Base-by-base conservation (phyloP, 2,329 filamentous ascomycete genomes). In the Alternaria ventricosa region DNA sequence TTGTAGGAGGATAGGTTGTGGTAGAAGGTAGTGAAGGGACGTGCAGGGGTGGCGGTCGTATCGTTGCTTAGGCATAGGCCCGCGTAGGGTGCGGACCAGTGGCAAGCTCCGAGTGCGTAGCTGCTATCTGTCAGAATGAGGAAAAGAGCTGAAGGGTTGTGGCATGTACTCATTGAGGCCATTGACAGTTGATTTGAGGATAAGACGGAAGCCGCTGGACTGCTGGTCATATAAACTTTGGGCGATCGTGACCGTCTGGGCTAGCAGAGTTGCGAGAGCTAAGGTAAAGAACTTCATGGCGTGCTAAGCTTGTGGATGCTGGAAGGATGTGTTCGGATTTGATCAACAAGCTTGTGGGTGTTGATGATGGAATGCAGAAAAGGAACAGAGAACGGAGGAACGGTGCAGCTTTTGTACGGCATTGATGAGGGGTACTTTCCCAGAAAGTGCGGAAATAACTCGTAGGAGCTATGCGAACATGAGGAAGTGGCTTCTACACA, bases 71-170 rank as follows among this genome's bases (percentile, higher is more conserved):
- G 53, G 45, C 74, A 75, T 36, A 84, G 78, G 13, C 76, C 80
- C 71, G 84, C 82, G 57, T 82, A 82, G 4, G 79, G 82, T 41
- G 82, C 83, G 36, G 83, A 82, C 72, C 82, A 78, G 61, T 84
- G 82, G 73, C 83, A 76, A 25, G 71, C 69, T 36, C 69, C 70
- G 2, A 75, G 64, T 28, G 65, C 70, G 60, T 55, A 65, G 13
- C 69, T 67, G 13, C 5, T 12, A 5, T 25, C 3, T 13, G 20
- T 66, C 10, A 61, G 45, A 23, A 18, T 18, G 11, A 23, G 54
- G 6, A 30, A 41, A 11, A 23, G n/a, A 20, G 49, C 2, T 36
- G 33, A n/a, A n/a, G 10, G 11, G 20, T 9, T 6, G 28, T 12
- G 22, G 43, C 41, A 41, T 45, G 36, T 56, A 67, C 66, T 68